Evolutionary conservation across 139 green algal genomes (phyloP).

Genomic region (Volvox africanus): DNA sequence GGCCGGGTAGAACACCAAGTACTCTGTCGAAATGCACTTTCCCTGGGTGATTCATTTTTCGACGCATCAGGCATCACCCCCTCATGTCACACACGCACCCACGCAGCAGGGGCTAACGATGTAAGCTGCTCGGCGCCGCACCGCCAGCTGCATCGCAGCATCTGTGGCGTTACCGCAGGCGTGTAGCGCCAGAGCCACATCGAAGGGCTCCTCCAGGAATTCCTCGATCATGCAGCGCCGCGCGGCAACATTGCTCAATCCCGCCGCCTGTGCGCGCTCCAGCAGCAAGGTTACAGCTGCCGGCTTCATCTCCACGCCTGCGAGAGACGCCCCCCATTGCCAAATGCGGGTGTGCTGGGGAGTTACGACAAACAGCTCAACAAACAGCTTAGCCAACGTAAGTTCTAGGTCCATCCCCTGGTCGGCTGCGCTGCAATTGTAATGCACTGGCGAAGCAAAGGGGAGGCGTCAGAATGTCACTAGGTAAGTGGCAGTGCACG

Average conservation of each 20-base stretch:
- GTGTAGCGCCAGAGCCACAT: constrained; percentile 81
- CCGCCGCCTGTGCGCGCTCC: constrained; percentile 59
- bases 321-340: no score
- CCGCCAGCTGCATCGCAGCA: constrained; percentile 66
- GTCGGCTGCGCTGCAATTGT: no score
- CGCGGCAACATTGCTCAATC: constrained; percentile 64
- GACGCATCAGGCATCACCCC: neutral
- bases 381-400: no score
- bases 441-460: no score
- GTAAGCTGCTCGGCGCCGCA: constrained; percentile 65
- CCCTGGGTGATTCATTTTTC: no score
- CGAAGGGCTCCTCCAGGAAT: constrained; percentile 63
- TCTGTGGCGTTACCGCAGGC: constrained; percentile 86
- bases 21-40: no score
- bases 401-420: no score
- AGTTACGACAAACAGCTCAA: no score
- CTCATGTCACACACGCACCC: constrained; percentile 57
- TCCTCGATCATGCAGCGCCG: constrained; percentile 70
- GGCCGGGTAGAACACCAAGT: no score
- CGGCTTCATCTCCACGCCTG: constrained; percentile 82
- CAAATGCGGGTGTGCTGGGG: no score
- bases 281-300: constrained; percentile 69
- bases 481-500: no score
- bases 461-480: no score
- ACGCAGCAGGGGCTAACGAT: constrained; percentile 83